phyloP scores from a whole-genome alignment of 108 stramenopile genomes.

The Aureococcus anophagefferens region DNA sequence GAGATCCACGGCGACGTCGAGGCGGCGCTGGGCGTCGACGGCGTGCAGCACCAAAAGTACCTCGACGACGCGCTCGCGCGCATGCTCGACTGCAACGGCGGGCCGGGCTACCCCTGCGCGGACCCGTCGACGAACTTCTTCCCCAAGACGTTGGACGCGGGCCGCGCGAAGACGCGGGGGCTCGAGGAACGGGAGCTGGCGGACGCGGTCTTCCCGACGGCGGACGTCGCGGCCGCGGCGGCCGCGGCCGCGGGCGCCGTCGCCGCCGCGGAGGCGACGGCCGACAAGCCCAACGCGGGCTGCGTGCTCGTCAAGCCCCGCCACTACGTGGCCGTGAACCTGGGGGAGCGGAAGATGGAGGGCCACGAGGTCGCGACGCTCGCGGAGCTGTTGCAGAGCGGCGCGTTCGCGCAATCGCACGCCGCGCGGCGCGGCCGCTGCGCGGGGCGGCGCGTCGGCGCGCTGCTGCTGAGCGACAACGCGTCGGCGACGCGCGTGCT shows the following conservation, averaged over 20 bases:
- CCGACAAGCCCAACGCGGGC: too few relatives aligned
- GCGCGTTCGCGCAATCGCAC: too few relatives aligned
- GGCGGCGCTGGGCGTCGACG: neutral
- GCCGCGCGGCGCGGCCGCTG: neutral
- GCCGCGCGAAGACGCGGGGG: too few relatives aligned
- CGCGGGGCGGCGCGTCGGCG: constrained; percentile 12
- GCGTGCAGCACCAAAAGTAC: neutral
- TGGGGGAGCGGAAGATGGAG: too few relatives aligned
- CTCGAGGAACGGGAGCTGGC: neutral
- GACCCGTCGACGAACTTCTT: neutral
- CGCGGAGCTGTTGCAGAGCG: neutral
- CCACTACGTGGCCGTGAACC: too few relatives aligned
- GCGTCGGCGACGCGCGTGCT: constrained; percentile 82
- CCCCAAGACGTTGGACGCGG: neutral
- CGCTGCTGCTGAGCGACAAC: constrained; percentile 47
- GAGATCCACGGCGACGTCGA: neutral
- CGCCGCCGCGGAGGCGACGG: too few relatives aligned
- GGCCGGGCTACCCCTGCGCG: neutral
- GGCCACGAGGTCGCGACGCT: too few relatives aligned
- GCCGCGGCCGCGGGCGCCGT: too few relatives aligned
- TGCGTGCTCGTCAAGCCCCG: too few relatives aligned
- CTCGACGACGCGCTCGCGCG: neutral
- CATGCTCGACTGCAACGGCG: neutral
- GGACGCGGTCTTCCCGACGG: neutral
- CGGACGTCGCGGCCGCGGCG: neutral